phyloP scores from a whole-genome alignment of 306 rosid genomes.

The Lithocarpus polystachyus region DNA sequence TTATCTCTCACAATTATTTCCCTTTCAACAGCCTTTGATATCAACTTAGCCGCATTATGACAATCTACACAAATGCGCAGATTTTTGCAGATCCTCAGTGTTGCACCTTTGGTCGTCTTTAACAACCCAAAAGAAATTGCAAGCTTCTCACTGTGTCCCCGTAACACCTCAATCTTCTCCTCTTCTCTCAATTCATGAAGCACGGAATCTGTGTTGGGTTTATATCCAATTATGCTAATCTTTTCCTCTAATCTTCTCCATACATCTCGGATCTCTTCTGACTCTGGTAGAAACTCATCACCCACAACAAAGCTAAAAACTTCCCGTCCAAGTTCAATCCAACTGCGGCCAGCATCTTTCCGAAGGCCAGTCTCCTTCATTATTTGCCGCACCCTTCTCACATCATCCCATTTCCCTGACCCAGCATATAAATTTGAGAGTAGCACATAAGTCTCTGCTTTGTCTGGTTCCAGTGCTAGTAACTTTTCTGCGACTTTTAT shows the following conservation, averaged over 20 bases:
- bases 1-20: conserved; percentile 77
- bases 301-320: conserved; percentile 65
- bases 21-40: conserved; percentile 56
- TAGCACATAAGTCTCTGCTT: conserved; percentile 59
- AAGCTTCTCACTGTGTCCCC: conserved; percentile 79
- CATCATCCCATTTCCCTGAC: conserved; percentile 71
- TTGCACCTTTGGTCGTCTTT: conserved; percentile 51
- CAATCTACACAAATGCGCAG: conserved; percentile 78
- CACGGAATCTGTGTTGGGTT: conserved; percentile 64
- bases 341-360: conserved; percentile 74
- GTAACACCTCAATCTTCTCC: conserved; percentile 58
- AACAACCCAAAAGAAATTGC: conserved; percentile 73
- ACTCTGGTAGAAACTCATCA: conserved; percentile 35
- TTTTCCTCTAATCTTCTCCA: conserved; percentile 66
- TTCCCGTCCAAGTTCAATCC: conserved; percentile 81
- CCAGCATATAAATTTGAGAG: conserved; percentile 72
- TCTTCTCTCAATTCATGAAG: conserved; percentile 74
- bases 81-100: conserved; percentile 64
- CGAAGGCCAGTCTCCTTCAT: conserved; percentile 69
- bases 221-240: conserved; percentile 65
- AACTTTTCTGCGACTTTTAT: conserved; percentile 47
- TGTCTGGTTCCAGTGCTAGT: conserved; percentile 54
- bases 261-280: conserved; percentile 40
- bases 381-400: conserved; percentile 53
- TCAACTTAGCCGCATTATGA: conserved; percentile 73